Conservation (phyloP, 1,139 yeast genomes). For the Magnusiomyces suaveolens region DNA sequence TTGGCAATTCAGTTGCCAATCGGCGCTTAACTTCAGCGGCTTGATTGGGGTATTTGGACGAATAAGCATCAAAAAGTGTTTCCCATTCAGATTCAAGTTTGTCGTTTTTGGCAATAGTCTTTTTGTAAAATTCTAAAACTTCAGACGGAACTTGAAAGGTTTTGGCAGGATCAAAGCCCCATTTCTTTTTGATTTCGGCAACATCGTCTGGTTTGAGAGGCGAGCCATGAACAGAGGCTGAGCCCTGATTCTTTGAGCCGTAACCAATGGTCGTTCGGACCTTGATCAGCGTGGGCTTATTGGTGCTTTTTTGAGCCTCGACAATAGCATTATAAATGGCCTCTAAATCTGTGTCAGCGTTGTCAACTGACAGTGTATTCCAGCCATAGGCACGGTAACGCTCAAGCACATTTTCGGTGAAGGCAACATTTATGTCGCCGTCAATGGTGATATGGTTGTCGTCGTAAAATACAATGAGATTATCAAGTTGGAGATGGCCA, state of each 20-base stretch:
- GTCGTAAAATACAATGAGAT: constrained; percentile 93
- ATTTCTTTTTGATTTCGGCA: constrained; percentile 71
- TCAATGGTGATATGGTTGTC: constrained; percentile 96
- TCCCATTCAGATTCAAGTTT: constrained; percentile 70
- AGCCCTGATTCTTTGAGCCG: constrained; percentile 82
- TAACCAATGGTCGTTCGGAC: constrained; percentile 87
- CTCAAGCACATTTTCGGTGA: constrained; percentile 84
- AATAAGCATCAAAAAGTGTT: constrained; percentile 50
- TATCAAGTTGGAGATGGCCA: constrained; percentile 91
- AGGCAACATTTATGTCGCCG: constrained; percentile 83
- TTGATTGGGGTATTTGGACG: constrained; percentile 61
- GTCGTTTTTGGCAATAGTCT: constrained; percentile 52
- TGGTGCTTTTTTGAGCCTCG: constrained; percentile 38
- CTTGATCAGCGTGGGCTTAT: constrained; percentile 88
- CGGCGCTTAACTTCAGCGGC: constrained; percentile 82
- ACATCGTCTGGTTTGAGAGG: constrained; percentile 94
- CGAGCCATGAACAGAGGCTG: constrained; percentile 93
- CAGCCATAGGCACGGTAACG: constrained; percentile 93
- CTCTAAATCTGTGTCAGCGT: constrained; percentile 73
- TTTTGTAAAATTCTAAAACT: constrained; percentile 61
- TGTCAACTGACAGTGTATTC: constrained; percentile 69
- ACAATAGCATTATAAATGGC: constrained; percentile 65
- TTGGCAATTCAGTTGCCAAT: constrained; percentile 71
- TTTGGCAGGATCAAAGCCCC: constrained; percentile 85
- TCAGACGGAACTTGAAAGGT: constrained; percentile 73